Base-by-base conservation (phyloP, 257 asterid species). In the Penstemon newberryi region DNA sequence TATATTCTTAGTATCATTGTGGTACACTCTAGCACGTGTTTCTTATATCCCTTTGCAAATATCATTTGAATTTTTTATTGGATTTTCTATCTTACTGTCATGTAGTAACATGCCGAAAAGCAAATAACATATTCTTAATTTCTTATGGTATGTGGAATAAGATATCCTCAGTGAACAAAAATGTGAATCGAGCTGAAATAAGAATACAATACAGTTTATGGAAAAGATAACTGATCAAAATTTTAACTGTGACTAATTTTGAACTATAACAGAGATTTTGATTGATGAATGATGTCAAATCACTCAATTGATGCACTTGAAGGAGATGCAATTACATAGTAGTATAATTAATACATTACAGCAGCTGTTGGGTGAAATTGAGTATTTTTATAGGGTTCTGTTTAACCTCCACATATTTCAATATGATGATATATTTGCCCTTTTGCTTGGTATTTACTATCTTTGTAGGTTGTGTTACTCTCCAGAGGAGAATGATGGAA, bases 381-480 rank as follows among this genome's bases (percentile, higher is more conserved):
- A 41, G 37, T 53, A 25, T 25, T 25, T 25, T 25, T 25, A 25
- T 25, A 25, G 33, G 33, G 33, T 25, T 25, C 33, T 25, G 33
- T 25, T 25, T 25, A 15, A 25, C 33, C 45, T 12, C 52, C 7
- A 5, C 60, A 4, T 10, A 59, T 46, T 4, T 37, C 19, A 56
- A 18, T 45, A 66, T 56, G 46, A 18, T 42, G 38, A 67, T 37
- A 7, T 10, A 56, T 1, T 45, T 40, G 53, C 72, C 33, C 33
- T 25, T 25, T 25, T 25, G 33, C 33, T 25, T 25, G 33, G 33
- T 25, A 25, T 25, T 25, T 44, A 11, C 60, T 25, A 36, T 19
- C 3, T 78, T 58, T 37, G 53, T 80, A 84, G 96, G 88, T 68
- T 82, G 70, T 72, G 84, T 13, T 86, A 86, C 68, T 64, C 63